These are phyloP conservation scores for Ramaria sp. DNA, from an alignment of 768 basidiomycete species.

Conservation along the genomic window DNA sequence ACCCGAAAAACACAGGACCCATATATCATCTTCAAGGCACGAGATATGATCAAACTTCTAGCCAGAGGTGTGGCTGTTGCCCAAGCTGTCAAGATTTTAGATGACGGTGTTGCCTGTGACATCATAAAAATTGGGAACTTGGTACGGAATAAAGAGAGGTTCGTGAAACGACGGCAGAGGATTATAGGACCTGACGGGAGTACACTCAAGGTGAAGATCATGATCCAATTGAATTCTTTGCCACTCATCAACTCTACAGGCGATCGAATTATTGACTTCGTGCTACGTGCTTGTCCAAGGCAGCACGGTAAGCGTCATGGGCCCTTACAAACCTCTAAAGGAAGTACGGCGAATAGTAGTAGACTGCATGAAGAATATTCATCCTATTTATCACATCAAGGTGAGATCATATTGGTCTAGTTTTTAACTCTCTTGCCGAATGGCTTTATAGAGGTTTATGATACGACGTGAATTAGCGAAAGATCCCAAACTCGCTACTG, in stretches of 20 bases:
- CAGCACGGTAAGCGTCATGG: conserved; percentile 97
- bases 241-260: conserved; percentile 35
- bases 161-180: conserved; percentile 90
- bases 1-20: conserved; percentile 97
- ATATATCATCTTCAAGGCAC: conserved; percentile 89
- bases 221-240: not conserved
- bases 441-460: conserved; percentile 77
- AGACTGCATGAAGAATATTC: conserved; percentile 99
- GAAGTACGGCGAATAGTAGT: conserved; percentile 94
- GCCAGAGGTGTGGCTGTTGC: conserved; percentile 81
- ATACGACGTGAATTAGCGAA: conserved; percentile 95
- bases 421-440: conserved; percentile 2
- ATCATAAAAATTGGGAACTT: conserved; percentile 96
- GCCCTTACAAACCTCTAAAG: conserved; percentile 87
- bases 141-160: conserved; percentile 91
- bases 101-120: conserved; percentile 86
- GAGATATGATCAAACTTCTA: conserved; percentile 91
- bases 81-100: conserved; percentile 82
- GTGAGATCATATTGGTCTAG: conserved; percentile 26
- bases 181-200: conserved; percentile 97
- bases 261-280: conserved; percentile 90
- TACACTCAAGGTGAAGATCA: conserved; percentile 72
- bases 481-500: conserved; percentile 88
- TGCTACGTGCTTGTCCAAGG: conserved; percentile 98
- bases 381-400: conserved; percentile 98